phyloP scores from a whole-genome alignment of 1,284 basidiomycete species.

The Omphalotus olearius region DNA sequence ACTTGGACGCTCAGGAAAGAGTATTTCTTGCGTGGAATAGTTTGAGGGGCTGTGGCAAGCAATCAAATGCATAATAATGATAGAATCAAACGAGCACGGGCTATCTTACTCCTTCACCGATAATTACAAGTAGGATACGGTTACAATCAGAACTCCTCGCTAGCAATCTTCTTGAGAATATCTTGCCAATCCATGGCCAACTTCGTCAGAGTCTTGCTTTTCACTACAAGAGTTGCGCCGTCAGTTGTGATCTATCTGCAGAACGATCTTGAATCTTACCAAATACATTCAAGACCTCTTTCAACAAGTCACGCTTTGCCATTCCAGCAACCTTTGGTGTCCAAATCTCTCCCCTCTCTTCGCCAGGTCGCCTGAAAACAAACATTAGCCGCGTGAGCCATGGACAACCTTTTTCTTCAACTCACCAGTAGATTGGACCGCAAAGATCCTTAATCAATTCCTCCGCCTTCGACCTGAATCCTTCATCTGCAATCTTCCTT shows the following conservation, averaged over 20 bases:
- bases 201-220: slow-evolving; percentile 68
- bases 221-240: slow-evolving; percentile 36
- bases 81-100: background rate
- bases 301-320: slow-evolving; percentile 74
- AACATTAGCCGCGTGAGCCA: background rate
- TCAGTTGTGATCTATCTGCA: background rate
- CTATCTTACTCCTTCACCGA: background rate
- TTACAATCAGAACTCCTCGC: slow-evolving; percentile 32
- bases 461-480: slow-evolving; percentile 80
- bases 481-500: slow-evolving; percentile 81
- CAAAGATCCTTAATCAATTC: slow-evolving; percentile 85
- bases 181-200: slow-evolving; percentile 80
- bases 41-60: background rate
- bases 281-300: slow-evolving; percentile 74
- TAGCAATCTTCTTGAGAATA: slow-evolving; percentile 56
- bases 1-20: no score
- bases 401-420: background rate
- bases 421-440: slow-evolving; percentile 83
- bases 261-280: slow-evolving; percentile 39
- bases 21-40: background rate
- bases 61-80: no score
- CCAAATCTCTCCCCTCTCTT: slow-evolving; percentile 58
- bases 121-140: background rate
- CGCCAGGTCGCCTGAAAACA: slow-evolving; percentile 56
- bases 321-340: slow-evolving; percentile 62